phyloP scores from a whole-genome alignment of 257 asterid genomes.

The Thymus quinquecostatus region DNA sequence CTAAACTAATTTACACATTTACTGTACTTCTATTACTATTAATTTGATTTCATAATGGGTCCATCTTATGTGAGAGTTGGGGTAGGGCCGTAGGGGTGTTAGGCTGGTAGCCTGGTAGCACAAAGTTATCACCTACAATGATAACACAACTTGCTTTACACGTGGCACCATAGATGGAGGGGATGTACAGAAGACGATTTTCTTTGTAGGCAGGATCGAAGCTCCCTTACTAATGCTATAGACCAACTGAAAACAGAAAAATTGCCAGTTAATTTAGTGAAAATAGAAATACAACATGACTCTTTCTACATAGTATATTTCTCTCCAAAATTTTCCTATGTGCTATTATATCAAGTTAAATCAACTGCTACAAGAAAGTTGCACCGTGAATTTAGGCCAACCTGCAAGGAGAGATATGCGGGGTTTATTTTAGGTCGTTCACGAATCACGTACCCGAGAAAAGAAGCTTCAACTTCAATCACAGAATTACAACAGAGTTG shows the following conservation, averaged over 20 bases:
- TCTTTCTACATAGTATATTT: not conserved
- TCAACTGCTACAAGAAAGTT: slow-evolving; percentile 8
- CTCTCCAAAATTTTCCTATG: not conserved
- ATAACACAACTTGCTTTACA: too few species aligned
- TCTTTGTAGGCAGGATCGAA: too few species aligned
- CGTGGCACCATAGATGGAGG: too few species aligned
- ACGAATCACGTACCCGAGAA: not conserved
- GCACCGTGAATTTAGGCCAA: slow-evolving; percentile 18
- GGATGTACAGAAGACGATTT: too few species aligned
- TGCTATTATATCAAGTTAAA: slow-evolving; percentile 4
- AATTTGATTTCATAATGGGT: too few species aligned
- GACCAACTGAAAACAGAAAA: not conserved
- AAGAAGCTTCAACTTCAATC: not conserved
- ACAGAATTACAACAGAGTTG: not conserved
- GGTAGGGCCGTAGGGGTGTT: too few species aligned
- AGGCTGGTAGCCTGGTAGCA: too few species aligned
- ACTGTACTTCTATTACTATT: too few species aligned
- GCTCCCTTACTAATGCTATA: too few species aligned
- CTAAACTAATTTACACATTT: too few species aligned
- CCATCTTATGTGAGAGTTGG: too few species aligned
- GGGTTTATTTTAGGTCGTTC: not conserved
- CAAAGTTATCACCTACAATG: too few species aligned
- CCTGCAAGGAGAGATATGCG: not conserved
- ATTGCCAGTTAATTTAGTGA: not conserved
- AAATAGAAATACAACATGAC: not conserved